Evolutionary conservation across 345 rosid species (phyloP).

Genomic region (Citrus unshiu): DNA sequence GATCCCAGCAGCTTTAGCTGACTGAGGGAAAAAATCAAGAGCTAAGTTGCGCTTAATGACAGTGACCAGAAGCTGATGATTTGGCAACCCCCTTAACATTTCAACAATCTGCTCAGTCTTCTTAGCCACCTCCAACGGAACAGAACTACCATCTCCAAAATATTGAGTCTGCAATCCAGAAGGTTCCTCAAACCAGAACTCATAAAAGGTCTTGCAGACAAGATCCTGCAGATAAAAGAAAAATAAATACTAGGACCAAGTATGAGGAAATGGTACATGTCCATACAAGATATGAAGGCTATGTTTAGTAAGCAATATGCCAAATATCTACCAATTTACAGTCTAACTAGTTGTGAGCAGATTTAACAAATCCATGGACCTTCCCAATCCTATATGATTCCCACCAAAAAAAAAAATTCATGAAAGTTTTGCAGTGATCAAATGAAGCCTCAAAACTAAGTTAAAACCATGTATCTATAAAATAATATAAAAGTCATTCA

Average conservation of each 20-base stretch:
- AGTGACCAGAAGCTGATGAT: slow-evolving; percentile 80
- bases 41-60: slow-evolving; percentile 86
- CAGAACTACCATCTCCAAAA: slow-evolving; percentile 82
- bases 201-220: slow-evolving; percentile 98
- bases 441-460: neutral
- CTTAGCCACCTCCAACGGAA: slow-evolving; percentile 82
- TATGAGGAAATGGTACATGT: neutral
- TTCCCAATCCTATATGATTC: neutral
- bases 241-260: neutral
- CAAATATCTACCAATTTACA: neutral
- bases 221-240: slow-evolving; percentile 60
- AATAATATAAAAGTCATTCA: neutral
- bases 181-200: slow-evolving; percentile 98
- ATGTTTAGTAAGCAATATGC: neutral
- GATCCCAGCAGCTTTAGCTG: slow-evolving; percentile 96
- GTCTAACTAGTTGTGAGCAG: neutral
- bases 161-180: slow-evolving; percentile 60
- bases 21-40: slow-evolving; percentile 92
- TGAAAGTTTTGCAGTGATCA: neutral
- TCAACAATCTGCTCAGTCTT: slow-evolving; percentile 98
- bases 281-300: neutral
- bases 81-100: slow-evolving; percentile 70
- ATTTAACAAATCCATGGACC: neutral
- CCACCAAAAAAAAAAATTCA: neutral
- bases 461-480: neutral